Percentiles rank a stretch among this genome's conserved stretches.
Conservation (phyloP, 2,329 filamentous ascomycete genomes). For the Sclerotinia minor region DNA sequence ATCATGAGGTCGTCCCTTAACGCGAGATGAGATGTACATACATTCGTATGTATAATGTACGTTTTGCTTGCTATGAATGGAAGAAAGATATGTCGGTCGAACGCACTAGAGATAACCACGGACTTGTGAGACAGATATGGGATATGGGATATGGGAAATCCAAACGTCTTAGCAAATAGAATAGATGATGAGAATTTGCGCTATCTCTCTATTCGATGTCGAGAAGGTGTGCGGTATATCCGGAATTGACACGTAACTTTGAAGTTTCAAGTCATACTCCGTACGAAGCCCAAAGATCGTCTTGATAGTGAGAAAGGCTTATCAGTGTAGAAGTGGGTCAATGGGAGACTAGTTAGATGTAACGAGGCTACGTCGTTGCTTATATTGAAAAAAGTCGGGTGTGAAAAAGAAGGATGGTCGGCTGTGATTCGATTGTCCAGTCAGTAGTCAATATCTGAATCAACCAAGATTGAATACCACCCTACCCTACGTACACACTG, state of each 20-base stretch:
- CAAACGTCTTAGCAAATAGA: not conserved
- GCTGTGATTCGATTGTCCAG: too few relatives aligned
- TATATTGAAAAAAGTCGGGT: not conserved
- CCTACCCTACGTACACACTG: too few relatives aligned
- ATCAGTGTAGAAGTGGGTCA: not conserved
- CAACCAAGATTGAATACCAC: too few relatives aligned
- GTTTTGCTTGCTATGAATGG: not conserved
- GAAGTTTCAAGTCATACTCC: not conserved
- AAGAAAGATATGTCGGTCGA: not conserved
- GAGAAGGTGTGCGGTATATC: not conserved
- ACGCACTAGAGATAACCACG: not conserved
- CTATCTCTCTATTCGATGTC: not conserved
- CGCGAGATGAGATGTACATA: not conserved
- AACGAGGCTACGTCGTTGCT: not conserved
- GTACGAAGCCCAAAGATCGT: not conserved
- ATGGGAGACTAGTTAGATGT: not conserved
- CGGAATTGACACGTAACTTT: conserved; percentile 4
- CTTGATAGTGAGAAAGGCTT: conserved; percentile 9
- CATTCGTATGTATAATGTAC: not conserved
- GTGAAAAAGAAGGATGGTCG: not conserved
- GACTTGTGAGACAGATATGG: not conserved
- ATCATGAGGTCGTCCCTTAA: conserved; percentile 3
- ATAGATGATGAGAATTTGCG: not conserved
- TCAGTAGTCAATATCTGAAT: too few relatives aligned
- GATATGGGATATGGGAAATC: too few relatives aligned